Conservation (phyloP, 2,329 filamentous ascomycete species). For the Ilyonectria robusta region DNA sequence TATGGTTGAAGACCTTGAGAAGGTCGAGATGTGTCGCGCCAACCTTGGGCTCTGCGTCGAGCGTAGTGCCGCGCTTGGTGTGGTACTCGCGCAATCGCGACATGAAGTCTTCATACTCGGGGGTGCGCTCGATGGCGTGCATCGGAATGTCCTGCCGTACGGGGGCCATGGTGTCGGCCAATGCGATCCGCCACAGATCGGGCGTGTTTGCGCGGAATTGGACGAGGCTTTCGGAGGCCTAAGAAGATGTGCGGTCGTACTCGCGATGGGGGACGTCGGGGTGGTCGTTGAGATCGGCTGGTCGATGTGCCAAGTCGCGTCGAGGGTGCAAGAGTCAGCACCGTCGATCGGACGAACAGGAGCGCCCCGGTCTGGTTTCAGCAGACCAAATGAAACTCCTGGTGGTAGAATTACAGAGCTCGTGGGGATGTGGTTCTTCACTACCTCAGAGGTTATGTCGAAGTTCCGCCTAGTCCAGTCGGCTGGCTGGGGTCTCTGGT, state of each 20-base stretch:
- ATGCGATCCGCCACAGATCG: neutral
- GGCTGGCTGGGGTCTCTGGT: constrained; percentile 27
- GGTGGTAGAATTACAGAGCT: constrained; percentile 11
- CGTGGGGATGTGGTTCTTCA: constrained; percentile 10
- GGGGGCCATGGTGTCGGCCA: constrained; percentile 50
- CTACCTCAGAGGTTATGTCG: constrained; percentile 7
- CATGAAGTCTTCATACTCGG: constrained; percentile 86
- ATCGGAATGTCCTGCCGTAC: constrained; percentile 54
- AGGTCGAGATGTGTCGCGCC: constrained; percentile 83
- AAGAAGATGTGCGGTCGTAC: constrained; percentile 12
- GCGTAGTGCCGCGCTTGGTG: constrained; percentile 81
- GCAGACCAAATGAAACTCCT: constrained; percentile 13
- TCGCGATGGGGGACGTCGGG: constrained; percentile 4
- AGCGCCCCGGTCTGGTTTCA: constrained; percentile 11
- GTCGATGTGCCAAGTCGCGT: constrained; percentile 26
- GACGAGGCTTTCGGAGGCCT: neutral
- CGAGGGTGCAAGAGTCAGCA: neutral
- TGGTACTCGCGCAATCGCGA: constrained; percentile 81
- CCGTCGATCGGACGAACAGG: neutral
- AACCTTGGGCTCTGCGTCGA: constrained; percentile 87
- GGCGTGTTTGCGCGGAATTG: constrained; percentile 5
- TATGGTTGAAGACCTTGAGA: constrained; percentile 82
- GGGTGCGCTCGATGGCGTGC: constrained; percentile 69
- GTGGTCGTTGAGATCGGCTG: constrained; percentile 7
- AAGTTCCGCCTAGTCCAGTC: constrained; percentile 29